Percentiles rank a stretch among this genome's conserved stretches.
Conservation (phyloP, 495 filamentous ascomycete genomes). For the Penicillium malachiteum region DNA sequence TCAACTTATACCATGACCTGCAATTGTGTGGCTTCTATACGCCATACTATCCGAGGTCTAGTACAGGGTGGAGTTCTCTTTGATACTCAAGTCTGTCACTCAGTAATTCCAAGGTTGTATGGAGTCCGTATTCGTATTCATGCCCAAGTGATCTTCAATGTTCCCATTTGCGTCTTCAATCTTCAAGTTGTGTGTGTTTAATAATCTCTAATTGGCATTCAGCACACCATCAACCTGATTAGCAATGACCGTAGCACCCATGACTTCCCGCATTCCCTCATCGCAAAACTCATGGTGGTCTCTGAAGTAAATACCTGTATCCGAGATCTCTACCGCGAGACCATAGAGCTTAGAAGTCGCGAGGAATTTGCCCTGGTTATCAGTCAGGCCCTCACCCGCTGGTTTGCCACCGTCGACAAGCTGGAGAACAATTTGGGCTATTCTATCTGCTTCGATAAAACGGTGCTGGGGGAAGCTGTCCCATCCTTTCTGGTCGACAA, state of each 20-base stretch:
- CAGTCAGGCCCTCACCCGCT: slow-evolving; percentile 16
- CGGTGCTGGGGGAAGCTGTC: slow-evolving; percentile 11
- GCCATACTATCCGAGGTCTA: too few relatives aligned
- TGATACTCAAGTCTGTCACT: too few relatives aligned
- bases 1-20: too few relatives aligned
- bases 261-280: slow-evolving; percentile 22
- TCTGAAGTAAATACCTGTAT: slow-evolving; percentile 17
- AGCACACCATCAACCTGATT: slow-evolving; percentile 24
- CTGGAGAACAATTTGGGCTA: slow-evolving; percentile 13
- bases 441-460: slow-evolving; percentile 11
- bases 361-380: slow-evolving; percentile 7
- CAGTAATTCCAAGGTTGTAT: too few relatives aligned
- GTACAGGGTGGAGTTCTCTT: too few relatives aligned
- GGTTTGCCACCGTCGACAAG: slow-evolving; percentile 16
- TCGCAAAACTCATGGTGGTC: slow-evolving; percentile 23
- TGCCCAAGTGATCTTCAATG: too few relatives aligned
- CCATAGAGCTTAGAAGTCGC: slow-evolving; percentile 13
- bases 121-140: too few relatives aligned
- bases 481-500: slow-evolving; percentile 17
- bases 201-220: not conserved
- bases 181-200: not conserved
- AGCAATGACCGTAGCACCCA: slow-evolving; percentile 23
- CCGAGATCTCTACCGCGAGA: slow-evolving; percentile 22
- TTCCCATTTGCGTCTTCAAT: not conserved
- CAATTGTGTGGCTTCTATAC: too few relatives aligned